phyloP scores from a whole-genome alignment of 169 alveolate species.

The Eimeria falciformis region DNA sequence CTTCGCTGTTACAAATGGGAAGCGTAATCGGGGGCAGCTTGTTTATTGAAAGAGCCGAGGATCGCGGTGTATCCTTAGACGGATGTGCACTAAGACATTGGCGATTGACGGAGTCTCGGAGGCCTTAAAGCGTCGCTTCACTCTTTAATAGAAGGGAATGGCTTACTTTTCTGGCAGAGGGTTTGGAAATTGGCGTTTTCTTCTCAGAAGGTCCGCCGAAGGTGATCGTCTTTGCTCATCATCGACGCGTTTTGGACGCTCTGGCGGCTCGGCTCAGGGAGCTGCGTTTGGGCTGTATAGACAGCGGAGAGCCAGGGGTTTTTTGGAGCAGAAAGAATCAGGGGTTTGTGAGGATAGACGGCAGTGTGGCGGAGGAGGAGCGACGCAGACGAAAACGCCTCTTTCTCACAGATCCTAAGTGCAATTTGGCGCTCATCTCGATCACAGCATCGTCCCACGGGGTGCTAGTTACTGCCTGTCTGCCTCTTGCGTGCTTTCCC shows the following conservation, averaged over 20 bases:
- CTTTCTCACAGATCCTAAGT: slow-evolving; percentile 33
- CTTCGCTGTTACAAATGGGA: background rate
- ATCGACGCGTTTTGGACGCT: slow-evolving; percentile 73
- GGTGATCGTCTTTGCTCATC: slow-evolving; percentile 72
- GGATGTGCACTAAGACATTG: no score
- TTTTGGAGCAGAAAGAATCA: background rate
- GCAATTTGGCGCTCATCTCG: slow-evolving; percentile 70
- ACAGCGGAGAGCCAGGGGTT: background rate
- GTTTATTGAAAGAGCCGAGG: no score
- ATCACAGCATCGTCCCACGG: slow-evolving; percentile 75
- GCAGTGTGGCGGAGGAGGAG: slow-evolving; percentile 71
- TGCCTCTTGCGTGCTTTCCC: no score
- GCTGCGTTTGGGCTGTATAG: slow-evolving; percentile 36
- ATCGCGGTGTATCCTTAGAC: no score
- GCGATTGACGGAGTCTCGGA: no score
- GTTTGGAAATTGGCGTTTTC: background rate
- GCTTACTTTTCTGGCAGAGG: no score
- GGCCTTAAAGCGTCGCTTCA: no score
- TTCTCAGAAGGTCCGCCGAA: slow-evolving; percentile 43
- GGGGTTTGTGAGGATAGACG: slow-evolving; percentile 74
- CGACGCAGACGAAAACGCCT: slow-evolving; percentile 37
- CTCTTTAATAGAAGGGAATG: no score
- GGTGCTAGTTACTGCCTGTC: no score
- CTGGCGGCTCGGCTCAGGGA: slow-evolving; percentile 55
- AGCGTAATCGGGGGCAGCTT: background rate